phyloP scores from a whole-genome alignment of 495 filamentous ascomycete genomes.

The Annulohypoxylon maeteangense region DNA sequence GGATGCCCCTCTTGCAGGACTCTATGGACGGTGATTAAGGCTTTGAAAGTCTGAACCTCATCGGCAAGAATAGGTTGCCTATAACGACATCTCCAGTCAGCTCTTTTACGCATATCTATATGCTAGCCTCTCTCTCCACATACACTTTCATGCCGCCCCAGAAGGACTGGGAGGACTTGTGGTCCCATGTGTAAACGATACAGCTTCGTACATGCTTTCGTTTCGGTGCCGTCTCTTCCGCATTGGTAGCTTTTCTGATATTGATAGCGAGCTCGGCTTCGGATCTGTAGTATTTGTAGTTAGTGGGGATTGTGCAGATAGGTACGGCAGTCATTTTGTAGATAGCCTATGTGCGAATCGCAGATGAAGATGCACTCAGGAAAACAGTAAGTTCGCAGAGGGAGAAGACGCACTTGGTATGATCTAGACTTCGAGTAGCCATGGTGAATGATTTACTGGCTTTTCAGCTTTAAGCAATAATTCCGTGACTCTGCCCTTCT shows the following conservation, averaged over 20 bases:
- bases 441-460: conserved; percentile 44
- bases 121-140: conserved; percentile 43
- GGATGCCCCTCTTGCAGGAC: conserved; percentile 97
- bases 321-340: not conserved
- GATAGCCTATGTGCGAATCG: not conserved
- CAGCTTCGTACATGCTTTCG: conserved; percentile 98
- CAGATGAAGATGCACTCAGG: not conserved
- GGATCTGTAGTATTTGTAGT: conserved; percentile 65
- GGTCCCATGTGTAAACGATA: conserved; percentile 99
- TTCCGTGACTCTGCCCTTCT: not conserved
- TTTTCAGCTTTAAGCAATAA: not conserved
- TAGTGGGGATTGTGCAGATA: conserved; percentile 7
- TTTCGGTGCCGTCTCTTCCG: conserved; percentile 95
- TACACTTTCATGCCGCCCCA: conserved; percentile 99
- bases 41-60: conserved; percentile 94
- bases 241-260: conserved; percentile 95
- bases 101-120: not conserved
- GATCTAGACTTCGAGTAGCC: conserved; percentile 61
- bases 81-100: conserved; percentile 32
- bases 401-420: conserved; percentile 53
- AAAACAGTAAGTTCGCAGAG: not conserved
- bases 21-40: conserved; percentile 92
- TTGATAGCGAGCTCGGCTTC: conserved; percentile 94
- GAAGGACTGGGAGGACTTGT: conserved; percentile 95
- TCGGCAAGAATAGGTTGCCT: conserved; percentile 96